A percentile compares a stretch with the other conserved stretches of the same genome.
Conservation (phyloP, 257 asterid species). For the Solanum habrochaites region DNA sequence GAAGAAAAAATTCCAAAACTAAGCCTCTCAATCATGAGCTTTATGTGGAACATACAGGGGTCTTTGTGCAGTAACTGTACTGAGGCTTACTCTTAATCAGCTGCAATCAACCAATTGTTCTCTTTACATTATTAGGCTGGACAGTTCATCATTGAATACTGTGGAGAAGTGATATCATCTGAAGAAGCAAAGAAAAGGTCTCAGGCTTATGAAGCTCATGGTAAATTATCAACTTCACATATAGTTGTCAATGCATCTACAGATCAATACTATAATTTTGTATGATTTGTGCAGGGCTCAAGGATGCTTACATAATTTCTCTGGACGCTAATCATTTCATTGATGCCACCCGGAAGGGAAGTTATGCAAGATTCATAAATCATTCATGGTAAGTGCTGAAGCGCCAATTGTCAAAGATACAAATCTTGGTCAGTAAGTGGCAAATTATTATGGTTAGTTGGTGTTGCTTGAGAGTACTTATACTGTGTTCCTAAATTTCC, state of each 20-base stretch:
- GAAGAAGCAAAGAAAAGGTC: slow-evolving; percentile 66
- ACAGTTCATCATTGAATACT: slow-evolving; percentile 71
- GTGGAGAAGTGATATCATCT: slow-evolving; percentile 87
- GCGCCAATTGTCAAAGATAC: background rate
- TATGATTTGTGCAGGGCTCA: slow-evolving; percentile 42
- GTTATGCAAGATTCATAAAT: slow-evolving; percentile 84
- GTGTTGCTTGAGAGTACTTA: background rate
- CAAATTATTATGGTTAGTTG: background rate
- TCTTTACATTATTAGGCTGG: slow-evolving; percentile 58
- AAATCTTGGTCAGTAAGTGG: background rate
- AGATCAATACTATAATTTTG: background rate
- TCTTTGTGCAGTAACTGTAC: background rate
- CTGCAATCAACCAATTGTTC: background rate
- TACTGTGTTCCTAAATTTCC: slow-evolving; percentile 10
- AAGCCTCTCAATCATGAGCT: background rate
- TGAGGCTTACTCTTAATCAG: background rate
- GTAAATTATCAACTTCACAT: slow-evolving; percentile 24
- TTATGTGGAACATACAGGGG: background rate
- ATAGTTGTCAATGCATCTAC: slow-evolving; percentile 5
- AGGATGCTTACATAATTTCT: slow-evolving; percentile 80
- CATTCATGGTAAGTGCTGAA: slow-evolving; percentile 75
- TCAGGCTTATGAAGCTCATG: slow-evolving; percentile 67
- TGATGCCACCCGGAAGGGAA: slow-evolving; percentile 89
- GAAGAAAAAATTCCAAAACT: background rate
- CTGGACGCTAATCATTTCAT: slow-evolving; percentile 55